Percentiles rank a stretch among this genome's conserved stretches.
phyloP scores from a whole-genome alignment of 2,329 filamentous ascomycete genomes.

The Fonsecaea pedrosoi region DNA sequence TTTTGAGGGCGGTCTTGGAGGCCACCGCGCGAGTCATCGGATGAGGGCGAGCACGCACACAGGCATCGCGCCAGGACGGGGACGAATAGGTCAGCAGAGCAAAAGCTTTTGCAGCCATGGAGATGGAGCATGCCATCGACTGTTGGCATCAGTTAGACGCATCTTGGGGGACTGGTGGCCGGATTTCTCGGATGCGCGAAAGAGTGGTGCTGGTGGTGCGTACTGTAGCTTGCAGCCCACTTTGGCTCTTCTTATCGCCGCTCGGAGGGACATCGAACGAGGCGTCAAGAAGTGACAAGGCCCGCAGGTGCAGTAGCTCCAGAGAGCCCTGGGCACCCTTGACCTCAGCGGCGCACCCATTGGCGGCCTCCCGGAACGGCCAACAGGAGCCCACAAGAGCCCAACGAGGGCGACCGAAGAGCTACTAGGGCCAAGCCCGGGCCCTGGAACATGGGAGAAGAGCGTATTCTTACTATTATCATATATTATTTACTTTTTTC shows the following conservation, averaged over 20 bases:
- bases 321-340: conserved; percentile 4
- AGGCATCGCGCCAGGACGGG: conserved; percentile 10
- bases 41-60: conserved; percentile 1
- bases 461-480: background rate
- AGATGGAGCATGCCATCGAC: conserved; percentile 7
- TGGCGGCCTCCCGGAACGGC: conserved; percentile 6
- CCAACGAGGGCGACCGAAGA: background rate
- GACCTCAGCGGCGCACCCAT: conserved; percentile 6
- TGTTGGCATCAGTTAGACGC: conserved; percentile 15
- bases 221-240: conserved; percentile 1
- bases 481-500: background rate
- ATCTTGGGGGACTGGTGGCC: conserved; percentile 19
- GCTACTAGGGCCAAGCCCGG: background rate
- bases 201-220: conserved; percentile 13
- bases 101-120: conserved; percentile 4
- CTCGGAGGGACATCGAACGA: background rate
- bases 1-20: conserved; percentile 1
- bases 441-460: background rate
- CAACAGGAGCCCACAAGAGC: background rate
- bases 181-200: conserved; percentile 37
- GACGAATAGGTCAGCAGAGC: conserved; percentile 29
- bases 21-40: conserved; percentile 15
- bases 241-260: conserved; percentile 17
- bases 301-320: conserved; percentile 18
- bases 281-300: conserved; percentile 22